Evolutionary conservation across 441 rosid species (phyloP), one percentile per base, ranked within the genome.

Genomic region (Omphalea diandra): DNA sequence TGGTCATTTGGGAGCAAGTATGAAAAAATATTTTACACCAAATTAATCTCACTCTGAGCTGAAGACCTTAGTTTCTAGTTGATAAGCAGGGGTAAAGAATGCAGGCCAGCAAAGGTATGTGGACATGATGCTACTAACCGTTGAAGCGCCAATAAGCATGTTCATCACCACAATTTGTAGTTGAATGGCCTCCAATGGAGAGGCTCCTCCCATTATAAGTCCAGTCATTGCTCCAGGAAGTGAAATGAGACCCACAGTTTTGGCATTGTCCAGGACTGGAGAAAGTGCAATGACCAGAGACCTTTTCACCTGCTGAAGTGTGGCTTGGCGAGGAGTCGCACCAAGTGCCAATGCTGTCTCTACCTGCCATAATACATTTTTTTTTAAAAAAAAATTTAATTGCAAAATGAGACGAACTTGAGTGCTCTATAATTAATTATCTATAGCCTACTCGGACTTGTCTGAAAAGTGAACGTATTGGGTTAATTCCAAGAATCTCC

Each of bases 141-240:
- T 90, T 0, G 97, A 75, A n/a, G 98, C 93, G 27, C 97, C 95
- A 0, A 94, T 76, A 5, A 94, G 75, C 95, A 94, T 91, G 80
- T 90, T 94, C 98, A 88, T 88, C 0, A 94, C 97, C 33, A 90
- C 88, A 1, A 94, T 91, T 84, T 94, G 98, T 8, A 94, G 82
- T 65, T 91, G 98, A 63, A 94, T 88, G 3, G 98, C 97, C 70
- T 91, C 96, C 3, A 87, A 70, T 0, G 97, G 97, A 2, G 97
- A 90, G 7, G 97, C 90, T 22, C 98, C 98, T 1, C 97, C 98
- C 98, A 91, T 88, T 68, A 94, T 91, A 70, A 91, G 86, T 17
- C 97, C 97, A 0, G 97, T 94, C 98, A 94, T 94, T 0, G 98
- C 97, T 0, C 98, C 97, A 0, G 98, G 98, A 31, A 94, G 83